Evolutionary conservation across 306 rosid genomes (phyloP).

Genomic region (Sindora glabra): DNA sequence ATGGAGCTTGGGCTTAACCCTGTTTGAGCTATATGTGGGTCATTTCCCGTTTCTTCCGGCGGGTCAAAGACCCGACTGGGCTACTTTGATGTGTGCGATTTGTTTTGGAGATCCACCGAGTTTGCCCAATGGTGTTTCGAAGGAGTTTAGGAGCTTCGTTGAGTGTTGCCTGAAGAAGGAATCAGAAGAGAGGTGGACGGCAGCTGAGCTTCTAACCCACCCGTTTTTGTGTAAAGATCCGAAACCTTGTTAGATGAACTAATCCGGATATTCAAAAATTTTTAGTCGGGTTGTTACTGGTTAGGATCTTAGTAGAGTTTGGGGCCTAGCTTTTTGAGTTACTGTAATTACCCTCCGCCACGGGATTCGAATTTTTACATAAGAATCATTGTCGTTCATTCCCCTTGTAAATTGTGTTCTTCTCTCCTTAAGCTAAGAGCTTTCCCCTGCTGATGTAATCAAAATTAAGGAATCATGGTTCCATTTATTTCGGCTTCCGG

Average conservation of each 20-base stretch:
- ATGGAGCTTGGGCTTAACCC: conserved; percentile 86
- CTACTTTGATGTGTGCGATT: conserved; percentile 78
- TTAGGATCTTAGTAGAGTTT: background rate
- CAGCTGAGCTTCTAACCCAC: conserved; percentile 57
- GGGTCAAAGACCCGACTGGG: conserved; percentile 93
- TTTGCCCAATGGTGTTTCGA: conserved; percentile 50
- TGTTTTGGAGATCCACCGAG: conserved; percentile 77
- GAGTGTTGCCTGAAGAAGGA: conserved; percentile 82
- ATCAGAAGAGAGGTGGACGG: conserved; percentile 66
- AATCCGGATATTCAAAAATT: background rate
- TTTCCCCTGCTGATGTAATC: background rate
- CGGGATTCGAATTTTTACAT: background rate
- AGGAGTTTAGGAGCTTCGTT: conserved; percentile 48
- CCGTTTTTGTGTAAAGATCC: conserved; percentile 46
- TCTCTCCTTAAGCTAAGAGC: background rate
- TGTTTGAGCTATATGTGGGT: conserved; percentile 83
- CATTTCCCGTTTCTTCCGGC: conserved; percentile 74
- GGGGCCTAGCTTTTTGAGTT: background rate
- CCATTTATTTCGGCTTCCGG: too few species aligned
- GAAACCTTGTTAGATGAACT: background rate
- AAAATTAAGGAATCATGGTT: too few species aligned
- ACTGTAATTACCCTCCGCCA: too few species aligned
- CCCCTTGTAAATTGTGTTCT: conserved; percentile 3
- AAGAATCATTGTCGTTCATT: too few species aligned
- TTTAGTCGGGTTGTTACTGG: background rate